Percentiles rank a stretch among this genome's conserved stretches.
These are phyloP conservation scores for Boletus rubescentipes DNA, from an alignment of 768 basidiomycete species.

Conservation along the genomic window DNA sequence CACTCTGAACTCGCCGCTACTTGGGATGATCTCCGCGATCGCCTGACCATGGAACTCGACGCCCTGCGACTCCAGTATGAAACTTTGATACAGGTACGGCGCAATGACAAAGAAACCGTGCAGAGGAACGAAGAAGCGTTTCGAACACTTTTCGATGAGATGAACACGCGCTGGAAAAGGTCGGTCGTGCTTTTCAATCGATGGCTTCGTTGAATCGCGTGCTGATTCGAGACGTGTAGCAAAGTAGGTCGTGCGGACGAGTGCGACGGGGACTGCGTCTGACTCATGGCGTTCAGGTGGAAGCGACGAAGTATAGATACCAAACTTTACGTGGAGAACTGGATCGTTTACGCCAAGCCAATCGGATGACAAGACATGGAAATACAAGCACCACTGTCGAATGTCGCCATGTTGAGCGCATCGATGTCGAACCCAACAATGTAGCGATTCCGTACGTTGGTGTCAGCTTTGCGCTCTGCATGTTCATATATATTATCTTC, in stretches of 20 bases:
- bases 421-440: too few species aligned
- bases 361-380: too few species aligned
- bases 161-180: conserved; percentile 2
- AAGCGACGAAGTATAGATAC: neutral
- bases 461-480: too few species aligned
- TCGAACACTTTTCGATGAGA: neutral
- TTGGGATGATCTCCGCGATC: neutral
- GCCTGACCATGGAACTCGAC: neutral
- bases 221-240: neutral
- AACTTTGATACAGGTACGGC: neutral
- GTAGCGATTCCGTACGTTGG: too few species aligned
- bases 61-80: neutral
- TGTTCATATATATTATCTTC: too few species aligned
- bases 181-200: neutral
- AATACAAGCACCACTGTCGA: too few species aligned
- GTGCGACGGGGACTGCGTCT: neutral
- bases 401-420: too few species aligned
- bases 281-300: neutral
- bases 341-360: neutral
- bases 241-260: neutral
- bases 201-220: neutral
- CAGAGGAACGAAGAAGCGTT: neutral
- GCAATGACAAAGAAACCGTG: neutral
- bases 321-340: neutral
- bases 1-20: neutral